Evolutionary conservation across 2,329 filamentous ascomycete genomes (phyloP).

Genomic region (Claviceps capensis): DNA sequence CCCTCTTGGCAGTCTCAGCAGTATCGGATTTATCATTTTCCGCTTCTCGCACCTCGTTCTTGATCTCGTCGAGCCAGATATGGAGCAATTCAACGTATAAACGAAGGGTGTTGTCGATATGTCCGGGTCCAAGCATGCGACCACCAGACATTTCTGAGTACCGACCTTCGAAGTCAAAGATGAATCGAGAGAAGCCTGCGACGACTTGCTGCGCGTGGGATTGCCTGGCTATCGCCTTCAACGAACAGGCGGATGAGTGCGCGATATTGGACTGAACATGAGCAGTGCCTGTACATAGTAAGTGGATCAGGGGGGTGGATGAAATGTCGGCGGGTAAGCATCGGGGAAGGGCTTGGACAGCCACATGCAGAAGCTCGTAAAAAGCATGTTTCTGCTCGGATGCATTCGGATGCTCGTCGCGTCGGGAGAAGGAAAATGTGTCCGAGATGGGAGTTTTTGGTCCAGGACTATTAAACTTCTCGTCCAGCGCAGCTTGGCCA

Average conservation of each 20-base stretch:
- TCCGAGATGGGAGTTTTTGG: slow-evolving; percentile 93
- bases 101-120: slow-evolving; percentile 87
- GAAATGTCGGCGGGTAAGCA: slow-evolving; percentile 84
- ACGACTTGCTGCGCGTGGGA: slow-evolving; percentile 90
- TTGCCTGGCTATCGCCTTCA: slow-evolving; percentile 91
- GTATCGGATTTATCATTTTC: slow-evolving; percentile 51
- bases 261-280: slow-evolving; percentile 91
- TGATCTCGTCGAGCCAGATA: slow-evolving; percentile 97
- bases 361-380: slow-evolving; percentile 89
- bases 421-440: slow-evolving; percentile 77
- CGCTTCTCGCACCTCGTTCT: slow-evolving; percentile 66
- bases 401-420: slow-evolving; percentile 60
- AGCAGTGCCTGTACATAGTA: slow-evolving; percentile 90
- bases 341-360: slow-evolving; percentile 87
- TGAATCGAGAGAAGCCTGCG: slow-evolving; percentile 91
- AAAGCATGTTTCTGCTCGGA: slow-evolving; percentile 85
- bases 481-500: slow-evolving; percentile 85
- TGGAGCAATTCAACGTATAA: slow-evolving; percentile 87
- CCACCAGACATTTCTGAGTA: slow-evolving; percentile 98
- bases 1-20: slow-evolving; percentile 51
- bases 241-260: slow-evolving; percentile 75
- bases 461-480: slow-evolving; percentile 77
- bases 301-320: slow-evolving; percentile 84
- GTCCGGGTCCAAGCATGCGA: slow-evolving; percentile 82
- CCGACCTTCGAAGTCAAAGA: slow-evolving; percentile 95